Evolutionary conservation across 1,139 yeast species (phyloP), one percentile per base, ranked within the genome.

Genomic region (Scheffersomyces parashehatae): DNA sequence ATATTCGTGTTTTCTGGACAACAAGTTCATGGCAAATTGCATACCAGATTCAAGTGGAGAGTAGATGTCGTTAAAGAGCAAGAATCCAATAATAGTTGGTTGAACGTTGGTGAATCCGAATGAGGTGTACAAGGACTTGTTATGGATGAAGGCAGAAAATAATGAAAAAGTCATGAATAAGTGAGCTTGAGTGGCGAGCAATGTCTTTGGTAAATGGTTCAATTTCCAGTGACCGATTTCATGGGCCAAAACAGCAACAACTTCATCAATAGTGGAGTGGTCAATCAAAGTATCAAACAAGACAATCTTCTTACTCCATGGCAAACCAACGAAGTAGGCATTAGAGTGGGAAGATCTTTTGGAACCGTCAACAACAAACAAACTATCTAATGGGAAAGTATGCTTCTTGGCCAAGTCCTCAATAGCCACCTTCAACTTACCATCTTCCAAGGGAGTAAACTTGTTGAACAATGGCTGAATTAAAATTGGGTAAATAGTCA

Each of bases 201-300:
- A 67, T 76, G 83, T 78, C 61, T 83, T 83, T 13, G 90, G 73
- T 48, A 91, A 84, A 65, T 93, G 99, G 47, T 85, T 83, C 62
- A 86, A 76, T 55, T 86, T 85, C 99, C 99, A 93, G 65, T 93
- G 99, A 39, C 99, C 99, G 54, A 93, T 86, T 70, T 93, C 99
- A 62, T 93, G 99, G 16, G 96, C 98, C 56, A 93, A 75, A 1
- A 93, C 96, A 36, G 99, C 97, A 42, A 91, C 89, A 29, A 91
- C 88, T 66, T 93, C 96, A 39, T 79, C 79, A 29, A 82, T 79
- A 29, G 90, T 70, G 29, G 91, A 83, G 45, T 88, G 86, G 48
- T 87, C 83, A 52, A 93, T 84, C 67, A 93, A 78, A 7, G 98
- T 93, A 58, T 93, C 99, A 62, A 76, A 93, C 42, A 93, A 77